These are phyloP conservation scores for Picocystis sp. DNA, from an alignment of 163 green algal genomes.

Conservation along the genomic window DNA sequence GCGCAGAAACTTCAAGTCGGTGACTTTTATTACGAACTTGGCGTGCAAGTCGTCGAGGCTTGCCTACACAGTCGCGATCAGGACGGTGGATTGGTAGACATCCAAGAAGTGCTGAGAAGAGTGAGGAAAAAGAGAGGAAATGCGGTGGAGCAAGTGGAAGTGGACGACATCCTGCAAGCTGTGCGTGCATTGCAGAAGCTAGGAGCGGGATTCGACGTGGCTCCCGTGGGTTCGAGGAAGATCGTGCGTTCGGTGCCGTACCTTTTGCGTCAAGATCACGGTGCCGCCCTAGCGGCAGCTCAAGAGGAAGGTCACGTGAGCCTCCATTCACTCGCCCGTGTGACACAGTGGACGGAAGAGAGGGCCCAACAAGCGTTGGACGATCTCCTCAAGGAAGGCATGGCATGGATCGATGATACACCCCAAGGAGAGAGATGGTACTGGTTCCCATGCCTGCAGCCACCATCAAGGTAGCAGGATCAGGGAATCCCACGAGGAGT, in stretches of 20 bases:
- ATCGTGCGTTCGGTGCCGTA: conserved; percentile 61
- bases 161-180: conserved; percentile 46
- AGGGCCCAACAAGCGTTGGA: conserved; percentile 13
- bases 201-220: conserved; percentile 50
- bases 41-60: conserved; percentile 60
- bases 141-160: conserved; percentile 39
- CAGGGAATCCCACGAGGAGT: no score
- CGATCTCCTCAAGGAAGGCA: conserved; percentile 34
- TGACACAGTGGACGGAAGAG: conserved; percentile 11
- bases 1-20: conserved; percentile 2
- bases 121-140: conserved; percentile 47
- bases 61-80: conserved; percentile 52
- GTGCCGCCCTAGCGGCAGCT: conserved; percentile 44
- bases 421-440: conserved; percentile 34
- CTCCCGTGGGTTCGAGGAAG: conserved; percentile 31
- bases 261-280: conserved; percentile 71
- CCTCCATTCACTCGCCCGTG: neutral
- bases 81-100: conserved; percentile 78
- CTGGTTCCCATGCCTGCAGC: conserved; percentile 60
- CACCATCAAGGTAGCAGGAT: conserved; percentile 4
- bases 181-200: conserved; percentile 21
- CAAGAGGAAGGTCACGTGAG: conserved; percentile 26
- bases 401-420: conserved; percentile 57
- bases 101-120: conserved; percentile 34
- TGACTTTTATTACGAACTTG: conserved; percentile 94